Base-by-base conservation (phyloP, 2,329 filamentous ascomycete species). In the Claviceps monticola region DNA sequence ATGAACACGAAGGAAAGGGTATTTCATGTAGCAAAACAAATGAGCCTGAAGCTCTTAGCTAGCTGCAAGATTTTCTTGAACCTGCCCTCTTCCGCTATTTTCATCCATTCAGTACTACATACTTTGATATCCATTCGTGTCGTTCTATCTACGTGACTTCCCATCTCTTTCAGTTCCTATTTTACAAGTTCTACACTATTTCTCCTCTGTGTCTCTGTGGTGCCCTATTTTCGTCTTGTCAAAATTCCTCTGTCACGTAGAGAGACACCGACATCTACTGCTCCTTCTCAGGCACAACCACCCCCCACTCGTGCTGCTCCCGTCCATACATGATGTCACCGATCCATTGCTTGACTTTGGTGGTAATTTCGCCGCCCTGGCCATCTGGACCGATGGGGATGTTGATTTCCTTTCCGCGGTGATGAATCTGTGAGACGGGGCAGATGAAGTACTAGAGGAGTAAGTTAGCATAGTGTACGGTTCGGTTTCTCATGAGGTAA, bases 251-350 rank as follows among this genome's bases (percentile, higher is more conserved):
- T 29, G 26, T 29, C 26, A 8, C 26, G 26, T 4, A 29, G 3
- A 29, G 26, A 29, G 26, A 29, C 26, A 3, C 26, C 26, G 26
- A 47, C 19, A n/a, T n/a, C 49, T 48, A 51, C 61, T 65, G 69
- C 62, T 71, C 60, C 61, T 81, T 75, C 66, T 86, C 81, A 50
- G 78, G 71, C 38, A 89, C 74, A 38, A 85, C 74, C 51, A 86
- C 75, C 38, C 78, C 82, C 84, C 85, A 89, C 47, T 78, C 70
- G 64, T 88, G 83, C 53, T 82, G 62, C 61, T 76, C 78, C 53
- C 75, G 75, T 54, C 84, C 84, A 64, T 84, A 88, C 82, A 87
- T 88, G 68, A 89, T 86, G 57, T 83, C 80, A 56, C 74, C 72
- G 56, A 89, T 70, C 77, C 78, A 84, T 39, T 68, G 68, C 74